Evolutionary conservation across 306 rosid genomes (phyloP).

Genomic region (Sechiopsis laciniata): DNA sequence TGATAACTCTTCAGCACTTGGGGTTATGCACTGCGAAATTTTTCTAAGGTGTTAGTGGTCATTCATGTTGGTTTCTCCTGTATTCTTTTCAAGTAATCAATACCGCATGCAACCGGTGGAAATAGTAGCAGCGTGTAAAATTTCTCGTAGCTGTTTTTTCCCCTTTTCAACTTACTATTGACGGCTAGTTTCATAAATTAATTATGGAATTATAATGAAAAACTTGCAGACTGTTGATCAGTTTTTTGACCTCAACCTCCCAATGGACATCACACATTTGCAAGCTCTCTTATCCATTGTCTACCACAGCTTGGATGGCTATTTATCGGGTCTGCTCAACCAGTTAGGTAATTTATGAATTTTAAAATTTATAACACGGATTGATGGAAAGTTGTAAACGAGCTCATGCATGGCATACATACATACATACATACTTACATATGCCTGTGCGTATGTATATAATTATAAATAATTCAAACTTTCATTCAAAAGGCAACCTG

Average conservation of each 20-base stretch:
- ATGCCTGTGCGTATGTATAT: no score
- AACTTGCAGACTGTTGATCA: slow-evolving; percentile 53
- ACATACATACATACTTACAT: no score
- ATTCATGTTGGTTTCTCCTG: slow-evolving; percentile 7
- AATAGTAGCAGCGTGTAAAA: background rate
- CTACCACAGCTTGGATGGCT: slow-evolving; percentile 46
- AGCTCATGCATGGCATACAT: background rate
- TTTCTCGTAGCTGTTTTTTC: background rate
- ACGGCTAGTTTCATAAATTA: background rate
- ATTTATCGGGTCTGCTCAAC: slow-evolving; percentile 38
- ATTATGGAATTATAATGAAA: slow-evolving; percentile 7
- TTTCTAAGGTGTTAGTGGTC: background rate
- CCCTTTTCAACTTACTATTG: background rate
- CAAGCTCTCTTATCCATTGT: slow-evolving; percentile 53
- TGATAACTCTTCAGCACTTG: background rate
- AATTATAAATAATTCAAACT: background rate
- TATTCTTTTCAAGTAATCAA: slow-evolving; percentile 4
- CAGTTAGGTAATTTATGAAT: slow-evolving; percentile 37
- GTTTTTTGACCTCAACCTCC: slow-evolving; percentile 46
- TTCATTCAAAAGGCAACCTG: background rate
- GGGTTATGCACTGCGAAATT: background rate
- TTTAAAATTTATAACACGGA: background rate
- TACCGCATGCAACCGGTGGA: background rate
- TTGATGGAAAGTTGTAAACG: background rate
- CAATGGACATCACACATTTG: slow-evolving; percentile 51